These are phyloP conservation scores for Chaetothyriales sp. DNA, from an alignment of 2,329 filamentous ascomycete genomes.

Conservation along the genomic window DNA sequence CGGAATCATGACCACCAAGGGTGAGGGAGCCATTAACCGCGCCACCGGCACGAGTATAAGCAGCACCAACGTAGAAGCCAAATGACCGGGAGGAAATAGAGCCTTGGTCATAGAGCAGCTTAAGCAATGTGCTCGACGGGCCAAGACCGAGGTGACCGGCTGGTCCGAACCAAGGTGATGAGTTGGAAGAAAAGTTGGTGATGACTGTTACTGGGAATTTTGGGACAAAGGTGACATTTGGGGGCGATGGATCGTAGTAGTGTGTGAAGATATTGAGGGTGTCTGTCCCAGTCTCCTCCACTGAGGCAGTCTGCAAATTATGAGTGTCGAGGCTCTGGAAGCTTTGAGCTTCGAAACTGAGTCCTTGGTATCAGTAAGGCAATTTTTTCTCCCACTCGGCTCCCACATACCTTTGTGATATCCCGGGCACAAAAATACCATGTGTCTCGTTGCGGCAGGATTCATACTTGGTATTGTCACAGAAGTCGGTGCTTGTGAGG, in stretches of 20 bases:
- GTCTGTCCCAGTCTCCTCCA: slow-evolving; percentile 24
- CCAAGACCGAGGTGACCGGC: slow-evolving; percentile 26
- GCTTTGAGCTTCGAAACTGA: neutral
- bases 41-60: slow-evolving; percentile 28
- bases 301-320: slow-evolving; percentile 30
- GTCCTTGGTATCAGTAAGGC: neutral
- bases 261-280: slow-evolving; percentile 16
- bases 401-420: slow-evolving; percentile 11
- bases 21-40: slow-evolving; percentile 30
- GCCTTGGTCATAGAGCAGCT: slow-evolving; percentile 23
- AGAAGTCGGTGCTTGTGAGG: slow-evolving; percentile 25
- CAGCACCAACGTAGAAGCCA: slow-evolving; percentile 31
- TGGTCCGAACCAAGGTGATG: slow-evolving; percentile 15
- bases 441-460: slow-evolving; percentile 9
- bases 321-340: slow-evolving; percentile 8
- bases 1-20: slow-evolving; percentile 33
- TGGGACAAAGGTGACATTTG: slow-evolving; percentile 7
- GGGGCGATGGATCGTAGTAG: slow-evolving; percentile 16
- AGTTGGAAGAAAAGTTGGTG: slow-evolving; percentile 11
- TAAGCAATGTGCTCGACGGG: slow-evolving; percentile 27
- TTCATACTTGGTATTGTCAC: slow-evolving; percentile 22
- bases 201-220: slow-evolving; percentile 13
- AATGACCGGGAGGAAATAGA: slow-evolving; percentile 29
- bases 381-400: neutral
- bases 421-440: slow-evolving; percentile 10